phyloP scores from a whole-genome alignment of 352 stramenopile species.

The Phytopythium boreale region DNA sequence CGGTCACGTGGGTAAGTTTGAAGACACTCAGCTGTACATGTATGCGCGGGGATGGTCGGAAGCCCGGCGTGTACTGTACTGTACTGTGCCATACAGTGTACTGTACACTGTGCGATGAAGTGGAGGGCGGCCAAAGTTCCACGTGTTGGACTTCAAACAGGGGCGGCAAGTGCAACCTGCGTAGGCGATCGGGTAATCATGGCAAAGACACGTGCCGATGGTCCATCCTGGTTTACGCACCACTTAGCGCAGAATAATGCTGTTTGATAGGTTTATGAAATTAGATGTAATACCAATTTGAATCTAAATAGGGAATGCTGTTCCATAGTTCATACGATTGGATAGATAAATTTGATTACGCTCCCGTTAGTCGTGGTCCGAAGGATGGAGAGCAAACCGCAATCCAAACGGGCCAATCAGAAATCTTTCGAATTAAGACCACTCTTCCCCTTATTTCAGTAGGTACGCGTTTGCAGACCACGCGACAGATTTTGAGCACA shows the following conservation, averaged over 20 bases:
- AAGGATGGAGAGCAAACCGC: neutral
- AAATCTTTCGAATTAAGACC: neutral
- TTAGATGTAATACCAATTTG: too few species aligned
- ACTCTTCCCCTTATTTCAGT: too few species aligned
- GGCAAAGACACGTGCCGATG: neutral
- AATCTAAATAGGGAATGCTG: neutral
- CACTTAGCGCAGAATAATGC: neutral
- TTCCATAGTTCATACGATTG: neutral
- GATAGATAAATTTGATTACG: neutral
- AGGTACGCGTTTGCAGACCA: too few species aligned
- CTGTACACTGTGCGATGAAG: too few species aligned
- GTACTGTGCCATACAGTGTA: too few species aligned
- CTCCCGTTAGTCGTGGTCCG: neutral
- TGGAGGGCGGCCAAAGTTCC: neutral
- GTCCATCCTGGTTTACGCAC: constrained; percentile 2
- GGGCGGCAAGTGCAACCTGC: neutral
- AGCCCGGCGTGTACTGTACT: too few species aligned
- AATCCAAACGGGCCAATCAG: neutral
- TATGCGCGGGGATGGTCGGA: too few species aligned
- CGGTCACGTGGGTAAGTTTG: too few species aligned
- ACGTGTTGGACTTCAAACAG: neutral
- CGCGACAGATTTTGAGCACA: too few species aligned
- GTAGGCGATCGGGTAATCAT: neutral
- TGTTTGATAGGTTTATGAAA: neutral
- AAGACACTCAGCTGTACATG: too few species aligned